Evolutionary conservation across 352 stramenopile species (phyloP), one percentile per base, ranked within the genome.

Genomic region (Globisporangium carolinianum): DNA sequence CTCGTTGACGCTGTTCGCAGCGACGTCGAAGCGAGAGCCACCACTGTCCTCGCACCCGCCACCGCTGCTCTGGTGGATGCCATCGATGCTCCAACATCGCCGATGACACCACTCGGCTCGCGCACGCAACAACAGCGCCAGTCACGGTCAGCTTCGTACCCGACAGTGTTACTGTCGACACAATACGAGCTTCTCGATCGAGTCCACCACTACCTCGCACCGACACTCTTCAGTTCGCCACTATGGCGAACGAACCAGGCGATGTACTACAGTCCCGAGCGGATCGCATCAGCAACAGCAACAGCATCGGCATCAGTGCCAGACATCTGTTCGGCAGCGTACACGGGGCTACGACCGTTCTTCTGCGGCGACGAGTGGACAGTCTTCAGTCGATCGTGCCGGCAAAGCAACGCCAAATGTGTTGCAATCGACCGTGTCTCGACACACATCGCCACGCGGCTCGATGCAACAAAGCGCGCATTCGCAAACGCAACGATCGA

Each of bases 151-250:
- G 1, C 10, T 17, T 17, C 43, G 10, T 47, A 8, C 43, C 24
- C 36, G 10, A 47, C 41, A 3, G 17, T 47, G 14, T 4, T 60
- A 11, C 18, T 65, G 11, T 17, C 7, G 4, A 39, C 18, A 6
- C 38, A 17, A 4, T 57, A 56, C n/a, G 39, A 41, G 9, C 53
- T 46, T 37, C 58, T 49, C 36, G 58, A 62, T 45, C 52, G 51
- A 5, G 46, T 59, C 36, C 47, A 63, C 43, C 51, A 63, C 57
- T 62, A 62, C 49, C 39, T 62, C 24, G 14, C 50, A 6, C 49
- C 49, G 5, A 11, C 51, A 11, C 3, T 62, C 24, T 62, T 62
- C 32, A 11, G n/a, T 10, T 52, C 18, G 1, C 41, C 57, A 15
- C 24, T 62, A 15, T 62, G 49, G 57, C 49, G 57, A 24, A 47